These are phyloP conservation scores for Pleurotus sapidus DNA, from an alignment of 768 basidiomycete species.

Conservation along the genomic window DNA sequence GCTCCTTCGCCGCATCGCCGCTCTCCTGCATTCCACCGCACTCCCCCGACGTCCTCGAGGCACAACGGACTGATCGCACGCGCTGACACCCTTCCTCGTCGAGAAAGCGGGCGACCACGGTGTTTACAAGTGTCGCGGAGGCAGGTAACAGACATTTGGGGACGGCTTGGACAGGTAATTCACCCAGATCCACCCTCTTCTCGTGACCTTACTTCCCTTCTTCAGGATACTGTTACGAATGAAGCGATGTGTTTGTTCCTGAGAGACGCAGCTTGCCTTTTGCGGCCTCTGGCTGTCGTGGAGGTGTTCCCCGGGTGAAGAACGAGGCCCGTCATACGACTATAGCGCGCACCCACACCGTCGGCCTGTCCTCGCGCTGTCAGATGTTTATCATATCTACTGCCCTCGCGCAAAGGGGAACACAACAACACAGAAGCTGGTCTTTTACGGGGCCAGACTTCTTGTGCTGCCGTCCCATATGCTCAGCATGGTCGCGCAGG, in stretches of 20 bases:
- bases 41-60: slow-evolving; percentile 43
- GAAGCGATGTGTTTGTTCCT: slow-evolving; percentile 51
- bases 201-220: background rate
- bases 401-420: slow-evolving; percentile 11
- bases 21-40: slow-evolving; percentile 40
- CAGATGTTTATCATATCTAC: slow-evolving; percentile 39
- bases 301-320: slow-evolving; percentile 1
- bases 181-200: background rate
- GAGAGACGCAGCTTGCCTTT: slow-evolving; percentile 47
- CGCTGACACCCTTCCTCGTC: slow-evolving; percentile 62
- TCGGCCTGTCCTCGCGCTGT: slow-evolving; percentile 45
- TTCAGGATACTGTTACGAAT: slow-evolving; percentile 34
- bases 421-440: slow-evolving; percentile 56
- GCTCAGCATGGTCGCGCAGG: slow-evolving; percentile 39
- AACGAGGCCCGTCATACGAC: slow-evolving; percentile 15
- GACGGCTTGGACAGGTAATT: slow-evolving; percentile 56
- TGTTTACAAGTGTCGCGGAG: slow-evolving; percentile 47
- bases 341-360: slow-evolving; percentile 35
- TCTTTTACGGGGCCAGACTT: slow-evolving; percentile 68
- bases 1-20: slow-evolving; percentile 58
- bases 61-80: slow-evolving; percentile 44
- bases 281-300: slow-evolving; percentile 46
- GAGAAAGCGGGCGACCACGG: slow-evolving; percentile 57
- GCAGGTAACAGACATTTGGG: slow-evolving; percentile 66
- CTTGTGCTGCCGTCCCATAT: slow-evolving; percentile 42